Percentiles rank a stretch among this genome's conserved stretches.
phyloP scores from a whole-genome alignment of 192 early-diverging fungal species.

The Mortierella antarctica region DNA sequence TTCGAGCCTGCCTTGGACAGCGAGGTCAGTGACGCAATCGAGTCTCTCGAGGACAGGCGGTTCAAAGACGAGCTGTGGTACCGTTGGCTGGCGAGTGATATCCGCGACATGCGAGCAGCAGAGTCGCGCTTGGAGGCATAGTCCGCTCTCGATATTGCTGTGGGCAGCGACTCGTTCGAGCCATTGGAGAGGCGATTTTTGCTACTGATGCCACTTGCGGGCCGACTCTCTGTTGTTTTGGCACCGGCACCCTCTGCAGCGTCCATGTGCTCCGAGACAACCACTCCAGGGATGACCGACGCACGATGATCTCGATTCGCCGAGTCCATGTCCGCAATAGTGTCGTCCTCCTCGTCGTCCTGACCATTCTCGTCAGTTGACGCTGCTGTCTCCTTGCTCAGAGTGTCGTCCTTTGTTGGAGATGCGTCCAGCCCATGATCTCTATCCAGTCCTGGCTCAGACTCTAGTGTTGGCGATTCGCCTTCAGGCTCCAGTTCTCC shows the following conservation, averaged over 20 bases:
- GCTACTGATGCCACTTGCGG: slow-evolving; percentile 1
- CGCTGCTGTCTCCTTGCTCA: not conserved
- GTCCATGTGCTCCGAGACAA: slow-evolving; percentile 36
- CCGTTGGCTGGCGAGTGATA: slow-evolving; percentile 39
- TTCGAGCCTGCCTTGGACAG: slow-evolving; percentile 2
- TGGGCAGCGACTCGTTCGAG: not conserved
- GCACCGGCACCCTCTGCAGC: not conserved
- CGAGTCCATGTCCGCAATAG: not conserved
- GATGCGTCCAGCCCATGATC: too few species aligned
- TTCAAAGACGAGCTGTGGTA: slow-evolving; percentile 40
- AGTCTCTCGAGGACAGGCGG: slow-evolving; percentile 28
- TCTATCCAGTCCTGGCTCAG: too few species aligned
- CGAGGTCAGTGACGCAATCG: slow-evolving; percentile 26
- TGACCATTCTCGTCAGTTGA: not conserved
- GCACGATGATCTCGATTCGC: not conserved
- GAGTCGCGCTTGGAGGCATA: slow-evolving; percentile 18
- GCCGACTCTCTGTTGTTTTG: not conserved
- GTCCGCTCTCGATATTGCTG: slow-evolving; percentile 1
- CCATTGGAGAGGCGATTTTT: not conserved
- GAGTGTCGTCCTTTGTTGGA: too few species aligned
- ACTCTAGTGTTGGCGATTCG: slow-evolving; percentile 7
- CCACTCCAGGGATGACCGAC: slow-evolving; percentile 23
- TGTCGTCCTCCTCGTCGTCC: slow-evolving; percentile 29
- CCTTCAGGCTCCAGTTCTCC: slow-evolving; percentile 15
- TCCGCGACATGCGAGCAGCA: slow-evolving; percentile 40